Base-by-base conservation (phyloP, 2,329 filamentous ascomycete species). In the Curvularia eragrostidis region DNA sequence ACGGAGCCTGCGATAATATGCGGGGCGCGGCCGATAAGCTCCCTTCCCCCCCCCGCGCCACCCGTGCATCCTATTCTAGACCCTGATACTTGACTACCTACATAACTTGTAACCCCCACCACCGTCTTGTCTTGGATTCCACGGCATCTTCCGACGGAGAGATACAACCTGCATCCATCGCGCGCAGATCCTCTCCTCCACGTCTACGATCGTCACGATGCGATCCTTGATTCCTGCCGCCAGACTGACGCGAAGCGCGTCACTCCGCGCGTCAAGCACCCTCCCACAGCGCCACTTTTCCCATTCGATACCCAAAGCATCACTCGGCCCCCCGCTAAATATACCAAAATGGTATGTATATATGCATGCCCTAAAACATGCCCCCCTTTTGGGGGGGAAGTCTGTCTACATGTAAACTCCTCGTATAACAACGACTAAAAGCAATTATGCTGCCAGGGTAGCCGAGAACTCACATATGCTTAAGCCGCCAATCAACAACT, bases 401-500 rank as follows among this genome's bases (percentile, higher is more conserved):
- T n/a, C n/a, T n/a, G n/a, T n/a, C n/a, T n/a, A n/a, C n/a, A n/a
- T n/a, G n/a, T n/a, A n/a, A n/a, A n/a, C n/a, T n/a, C n/a, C n/a
- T n/a, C n/a, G 15, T 15, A 34, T 15, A 6, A 10, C 30, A 32
- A 32, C 10, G 15, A 13, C 30, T 32, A 15, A 32, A 32, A 32
- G 12, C 10, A 32, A 32, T 32, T 13, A 32, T 3, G 4, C 10
- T 13, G 26, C 13, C 58, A 97, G 93, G 94, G 88, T 99, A 39
- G 85, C 91, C 71, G 87, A 93, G 75, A 98, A 98, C 79, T 89
- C 90, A 0, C 93, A 98, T 75, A 88, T 98, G 61, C 87, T 97
- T 56, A 87, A 97, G 77, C 95, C 95, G 0, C 95, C 95, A 1
- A 89, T 98, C 73, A 97, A 97, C 81, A 98, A 98, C 81, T 96